phyloP scores from a whole-genome alignment of 805 yeast genomes.

The Candida golubevii region DNA sequence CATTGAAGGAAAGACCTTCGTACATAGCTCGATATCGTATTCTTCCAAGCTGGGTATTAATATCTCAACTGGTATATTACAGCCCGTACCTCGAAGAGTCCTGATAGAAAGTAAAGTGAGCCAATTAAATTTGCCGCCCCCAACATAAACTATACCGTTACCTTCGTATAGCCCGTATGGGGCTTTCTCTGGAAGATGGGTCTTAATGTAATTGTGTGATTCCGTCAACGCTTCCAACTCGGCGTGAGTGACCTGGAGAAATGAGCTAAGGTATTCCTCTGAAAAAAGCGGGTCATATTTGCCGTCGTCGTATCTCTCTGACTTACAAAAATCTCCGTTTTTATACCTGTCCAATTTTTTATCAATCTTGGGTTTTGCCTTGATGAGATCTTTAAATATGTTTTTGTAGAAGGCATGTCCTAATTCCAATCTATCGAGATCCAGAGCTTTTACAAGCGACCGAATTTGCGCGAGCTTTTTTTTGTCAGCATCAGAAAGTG shows the following conservation, averaged over 20 bases:
- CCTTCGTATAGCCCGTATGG: conserved; percentile 38
- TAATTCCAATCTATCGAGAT: conserved; percentile 13
- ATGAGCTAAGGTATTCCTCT: conserved; percentile 49
- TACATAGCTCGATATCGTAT: conserved; percentile 60
- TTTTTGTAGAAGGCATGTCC: conserved; percentile 41
- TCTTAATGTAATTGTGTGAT: conserved; percentile 46
- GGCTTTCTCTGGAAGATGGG: conserved; percentile 39
- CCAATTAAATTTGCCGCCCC: conserved; percentile 78
- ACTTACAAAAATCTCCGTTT: conserved; percentile 12
- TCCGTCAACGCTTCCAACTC: conserved; percentile 43
- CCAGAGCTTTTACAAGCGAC: conserved; percentile 3
- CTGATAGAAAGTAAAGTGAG: conserved; percentile 61
- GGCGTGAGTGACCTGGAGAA: conserved; percentile 40
- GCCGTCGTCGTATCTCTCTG: conserved; percentile 34
- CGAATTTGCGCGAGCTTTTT: conserved; percentile 14
- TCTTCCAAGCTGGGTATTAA: conserved; percentile 68
- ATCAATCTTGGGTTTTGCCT: conserved; percentile 42
- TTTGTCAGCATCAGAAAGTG: neutral
- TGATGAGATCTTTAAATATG: conserved; percentile 39
- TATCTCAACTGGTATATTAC: conserved; percentile 75
- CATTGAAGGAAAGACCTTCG: conserved; percentile 33
- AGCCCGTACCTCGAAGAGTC: conserved; percentile 61
- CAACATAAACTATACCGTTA: conserved; percentile 64
- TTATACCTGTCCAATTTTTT: conserved; percentile 42
- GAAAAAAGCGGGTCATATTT: conserved; percentile 37